Evolutionary conservation across 805 yeast genomes (phyloP).

Genomic region (Spathaspora arborariae): DNA sequence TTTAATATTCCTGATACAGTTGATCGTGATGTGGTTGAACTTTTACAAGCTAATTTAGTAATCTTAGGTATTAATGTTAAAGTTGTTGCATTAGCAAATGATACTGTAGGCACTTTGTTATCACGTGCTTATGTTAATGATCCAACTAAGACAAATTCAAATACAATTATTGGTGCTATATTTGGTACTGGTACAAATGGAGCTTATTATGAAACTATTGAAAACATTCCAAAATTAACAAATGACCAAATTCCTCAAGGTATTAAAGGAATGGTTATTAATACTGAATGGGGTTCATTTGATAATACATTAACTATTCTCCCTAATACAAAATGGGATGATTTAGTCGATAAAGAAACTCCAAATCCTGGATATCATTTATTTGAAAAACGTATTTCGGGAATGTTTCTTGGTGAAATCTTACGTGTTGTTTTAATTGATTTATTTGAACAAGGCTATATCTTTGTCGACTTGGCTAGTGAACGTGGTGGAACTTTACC

Average conservation of each 20-base stretch:
- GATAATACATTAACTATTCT: slow-evolving; percentile 75
- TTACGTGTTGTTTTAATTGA: slow-evolving; percentile 72
- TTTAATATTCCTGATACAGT: slow-evolving; percentile 82
- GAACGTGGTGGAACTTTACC: slow-evolving; percentile 43
- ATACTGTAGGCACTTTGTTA: slow-evolving; percentile 90
- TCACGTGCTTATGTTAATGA: slow-evolving; percentile 79
- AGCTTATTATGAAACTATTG: slow-evolving; percentile 79
- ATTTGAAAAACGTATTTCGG: slow-evolving; percentile 89
- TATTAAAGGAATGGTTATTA: slow-evolving; percentile 74
- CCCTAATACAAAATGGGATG: slow-evolving; percentile 79
- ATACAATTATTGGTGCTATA: slow-evolving; percentile 82
- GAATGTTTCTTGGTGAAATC: slow-evolving; percentile 91
- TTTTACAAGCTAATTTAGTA: slow-evolving; percentile 70
- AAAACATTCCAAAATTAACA: slow-evolving; percentile 71
- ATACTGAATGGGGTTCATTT: slow-evolving; percentile 98
- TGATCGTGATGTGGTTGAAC: slow-evolving; percentile 73
- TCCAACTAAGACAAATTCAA: slow-evolving; percentile 58
- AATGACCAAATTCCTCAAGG: slow-evolving; percentile 34
- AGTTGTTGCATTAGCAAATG: slow-evolving; percentile 89
- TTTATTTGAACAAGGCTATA: slow-evolving; percentile 51
- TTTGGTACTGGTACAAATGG: slow-evolving; percentile 99
- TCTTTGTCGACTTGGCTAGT: slow-evolving; percentile 53
- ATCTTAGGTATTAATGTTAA: slow-evolving; percentile 54
- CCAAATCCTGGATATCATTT: slow-evolving; percentile 84
- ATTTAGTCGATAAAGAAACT: slow-evolving; percentile 63